These are phyloP conservation scores for Centella asiatica DNA, from an alignment of 129 eudicot species.

Conservation along the genomic window DNA sequence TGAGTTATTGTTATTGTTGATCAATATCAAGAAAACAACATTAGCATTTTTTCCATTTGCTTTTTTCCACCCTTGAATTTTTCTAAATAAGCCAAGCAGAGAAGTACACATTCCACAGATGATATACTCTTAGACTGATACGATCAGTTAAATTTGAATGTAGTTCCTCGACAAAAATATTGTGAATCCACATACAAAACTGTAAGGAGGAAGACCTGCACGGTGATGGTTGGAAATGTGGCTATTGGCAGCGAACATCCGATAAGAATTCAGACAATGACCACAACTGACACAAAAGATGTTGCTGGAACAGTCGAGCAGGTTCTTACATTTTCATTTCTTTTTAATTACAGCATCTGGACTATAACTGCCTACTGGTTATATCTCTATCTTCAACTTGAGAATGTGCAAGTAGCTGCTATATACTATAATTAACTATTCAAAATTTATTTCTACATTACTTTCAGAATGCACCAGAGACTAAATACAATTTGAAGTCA, in stretches of 20 bases:
- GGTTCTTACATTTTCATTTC: slow-evolving; percentile 28
- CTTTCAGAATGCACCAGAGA: not conserved
- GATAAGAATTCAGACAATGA: slow-evolving; percentile 94
- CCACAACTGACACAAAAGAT: slow-evolving; percentile 92
- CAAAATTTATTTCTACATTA: not conserved
- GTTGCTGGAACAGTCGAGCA: slow-evolving; percentile 87
- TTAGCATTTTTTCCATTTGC: not conserved
- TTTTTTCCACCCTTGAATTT: too few species aligned
- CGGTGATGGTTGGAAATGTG: slow-evolving; percentile 97
- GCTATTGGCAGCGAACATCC: slow-evolving; percentile 97
- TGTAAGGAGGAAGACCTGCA: slow-evolving; percentile 85
- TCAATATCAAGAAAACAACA: not conserved
- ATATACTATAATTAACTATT: not conserved
- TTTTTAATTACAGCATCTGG: not conserved
- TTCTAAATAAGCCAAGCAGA: not conserved
- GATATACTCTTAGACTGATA: not conserved
- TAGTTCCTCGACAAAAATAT: slow-evolving; percentile 93
- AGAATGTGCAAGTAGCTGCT: not conserved
- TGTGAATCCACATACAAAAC: slow-evolving; percentile 89
- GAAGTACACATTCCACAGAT: not conserved
- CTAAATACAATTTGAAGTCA: not conserved
- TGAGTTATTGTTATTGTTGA: not conserved
- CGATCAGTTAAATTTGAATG: slow-evolving; percentile 9
- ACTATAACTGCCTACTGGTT: not conserved
- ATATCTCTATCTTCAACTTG: not conserved